Base-by-base conservation (phyloP, 2,329 filamentous ascomycete species). In the Aspergillus pseudotamarii region DNA sequence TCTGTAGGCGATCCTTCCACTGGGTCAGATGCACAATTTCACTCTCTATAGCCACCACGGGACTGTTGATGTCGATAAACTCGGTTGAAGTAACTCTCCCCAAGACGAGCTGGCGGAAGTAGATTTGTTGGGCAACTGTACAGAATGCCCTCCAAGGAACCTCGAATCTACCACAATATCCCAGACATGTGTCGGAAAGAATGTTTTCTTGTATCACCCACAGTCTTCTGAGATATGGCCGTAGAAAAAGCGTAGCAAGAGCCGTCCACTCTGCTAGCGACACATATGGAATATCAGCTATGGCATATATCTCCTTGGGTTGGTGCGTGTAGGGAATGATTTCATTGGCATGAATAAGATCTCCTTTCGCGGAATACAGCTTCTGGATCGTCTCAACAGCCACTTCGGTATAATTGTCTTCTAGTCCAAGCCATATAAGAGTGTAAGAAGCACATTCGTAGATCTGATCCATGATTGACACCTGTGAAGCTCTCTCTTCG, bases 161-260 rank as follows among this genome's bases (percentile, higher is more conserved):
- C 41, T 61, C 59, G 11, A n/a, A 53, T 5, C 2, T 30, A 9
- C 59, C 59, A 43, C 59, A 61, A 14, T 56, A 57, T 32, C 51
- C 59, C 4, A 61, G 56, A 43, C 55, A 41, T 21, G 34, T 57
- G 16, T 50, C 12, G 1, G 59, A 61, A 16, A 61, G 51, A 3
- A 61, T 50, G 3, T 32, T 57, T 38, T 61, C 59, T 23, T 61
- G 51, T 16, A 61, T 30, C 5, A 61, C 46, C 59, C 59, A 61
- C 30, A 61, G 23, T 1, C 59, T 38, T 8, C 59, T 21, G 21
- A 61, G 55, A 32, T 61, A 61, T 2, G 59, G 53, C 16, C 59
- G 59, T 14, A 34, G 53, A 4, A 61, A 56, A 16, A 61, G 51
- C 28, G 53, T 43, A 14, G 59, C 59, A 21, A 61, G 16, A 1